Evolutionary conservation across 73 alveolate genomes (phyloP).

Genomic region (Durusdinium trenchii): DNA sequence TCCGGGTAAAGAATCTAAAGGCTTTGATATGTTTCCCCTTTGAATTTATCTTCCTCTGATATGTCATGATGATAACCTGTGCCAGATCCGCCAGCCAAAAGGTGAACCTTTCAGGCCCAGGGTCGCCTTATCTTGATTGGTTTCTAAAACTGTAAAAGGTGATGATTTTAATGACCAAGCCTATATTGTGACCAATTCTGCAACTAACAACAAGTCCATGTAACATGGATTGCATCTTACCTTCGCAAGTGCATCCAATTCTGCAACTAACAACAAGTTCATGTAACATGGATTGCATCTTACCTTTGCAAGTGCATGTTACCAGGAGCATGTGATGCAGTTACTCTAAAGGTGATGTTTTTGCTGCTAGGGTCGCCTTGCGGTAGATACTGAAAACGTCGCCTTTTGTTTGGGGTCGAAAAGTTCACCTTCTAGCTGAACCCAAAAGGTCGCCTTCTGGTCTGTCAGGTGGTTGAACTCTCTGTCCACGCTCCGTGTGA

Average conservation of each 20-base stretch:
- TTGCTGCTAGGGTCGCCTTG: not conserved
- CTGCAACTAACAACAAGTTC: not conserved
- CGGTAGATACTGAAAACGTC: not conserved
- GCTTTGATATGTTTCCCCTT: too few species aligned
- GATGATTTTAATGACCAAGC: not conserved
- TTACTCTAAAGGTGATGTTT: constrained; percentile 7
- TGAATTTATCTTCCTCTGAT: too few species aligned
- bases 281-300: not conserved
- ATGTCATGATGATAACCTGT: too few species aligned
- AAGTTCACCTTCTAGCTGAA: not conserved
- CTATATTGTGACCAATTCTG: not conserved
- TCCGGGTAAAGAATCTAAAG: too few species aligned
- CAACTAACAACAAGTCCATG: not conserved
- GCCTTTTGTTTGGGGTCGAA: not conserved
- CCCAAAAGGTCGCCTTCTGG: too few species aligned
- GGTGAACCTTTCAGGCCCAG: not conserved
- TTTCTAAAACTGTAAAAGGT: not conserved
- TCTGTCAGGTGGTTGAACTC: constrained; percentile 20
- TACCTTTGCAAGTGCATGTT: not conserved
- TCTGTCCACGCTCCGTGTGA: not conserved
- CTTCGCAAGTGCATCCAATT: not conserved
- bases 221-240: not conserved
- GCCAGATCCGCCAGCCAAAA: not conserved
- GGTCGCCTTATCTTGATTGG: not conserved
- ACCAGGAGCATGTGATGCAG: too few species aligned